phyloP scores from a whole-genome alignment of 306 rosid species.

The Prinsepia uniflora region DNA sequence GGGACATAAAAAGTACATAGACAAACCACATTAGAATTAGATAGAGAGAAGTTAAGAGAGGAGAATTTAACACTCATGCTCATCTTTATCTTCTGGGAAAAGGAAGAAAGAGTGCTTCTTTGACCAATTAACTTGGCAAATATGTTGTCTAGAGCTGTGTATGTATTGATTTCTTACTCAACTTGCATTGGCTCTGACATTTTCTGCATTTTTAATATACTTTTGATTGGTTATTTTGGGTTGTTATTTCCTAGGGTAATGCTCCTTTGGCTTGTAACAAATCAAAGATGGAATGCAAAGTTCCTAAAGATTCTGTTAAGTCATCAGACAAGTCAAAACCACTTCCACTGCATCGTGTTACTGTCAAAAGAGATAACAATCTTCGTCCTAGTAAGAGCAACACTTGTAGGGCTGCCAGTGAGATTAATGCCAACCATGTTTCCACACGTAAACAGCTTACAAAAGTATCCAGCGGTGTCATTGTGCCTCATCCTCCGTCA shows the following conservation, averaged over 20 bases:
- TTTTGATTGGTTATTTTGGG: not conserved
- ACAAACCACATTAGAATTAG: not conserved
- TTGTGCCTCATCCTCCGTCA: conserved; percentile 13
- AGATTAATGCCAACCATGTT: conserved; percentile 2
- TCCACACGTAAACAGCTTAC: conserved; percentile 3
- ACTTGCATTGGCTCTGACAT: not conserved
- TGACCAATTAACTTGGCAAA: not conserved
- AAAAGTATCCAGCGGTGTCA: conserved; percentile 15
- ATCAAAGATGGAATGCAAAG: conserved; percentile 6
- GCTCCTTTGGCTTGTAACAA: conserved; percentile 8
- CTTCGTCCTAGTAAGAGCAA: conserved; percentile 14
- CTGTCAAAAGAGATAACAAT: conserved; percentile 12
- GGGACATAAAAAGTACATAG: not conserved
- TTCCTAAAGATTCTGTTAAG: conserved; percentile 7
- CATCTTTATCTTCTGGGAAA: not conserved
- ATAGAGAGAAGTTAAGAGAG: not conserved
- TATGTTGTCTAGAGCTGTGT: not conserved
- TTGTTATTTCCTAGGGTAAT: conserved; percentile 18
- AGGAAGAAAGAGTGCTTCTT: not conserved
- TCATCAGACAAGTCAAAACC: conserved; percentile 14
- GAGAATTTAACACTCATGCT: not conserved
- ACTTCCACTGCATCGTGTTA: not conserved
- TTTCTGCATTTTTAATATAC: not conserved
- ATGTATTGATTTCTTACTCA: not conserved
- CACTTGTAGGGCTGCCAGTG: not conserved